Conservation (phyloP, 108 stramenopile species). For the Discostella stelligeroides region DNA sequence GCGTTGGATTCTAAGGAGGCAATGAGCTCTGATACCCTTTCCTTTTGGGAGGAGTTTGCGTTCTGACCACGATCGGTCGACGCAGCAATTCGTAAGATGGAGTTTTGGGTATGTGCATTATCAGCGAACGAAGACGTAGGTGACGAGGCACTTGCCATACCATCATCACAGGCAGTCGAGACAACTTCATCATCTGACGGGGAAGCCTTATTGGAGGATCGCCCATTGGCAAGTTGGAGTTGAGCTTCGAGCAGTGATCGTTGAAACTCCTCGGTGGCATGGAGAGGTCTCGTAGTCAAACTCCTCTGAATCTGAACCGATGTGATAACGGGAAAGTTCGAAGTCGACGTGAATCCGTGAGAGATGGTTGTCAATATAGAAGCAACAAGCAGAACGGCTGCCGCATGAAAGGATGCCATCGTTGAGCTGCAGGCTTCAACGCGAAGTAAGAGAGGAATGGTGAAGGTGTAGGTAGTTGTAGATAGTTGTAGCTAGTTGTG, state of each 20-base stretch:
- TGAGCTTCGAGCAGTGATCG: constrained; percentile 19
- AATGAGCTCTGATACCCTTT: constrained; percentile 42
- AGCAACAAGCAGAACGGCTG: constrained; percentile 10
- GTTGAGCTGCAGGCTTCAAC: too few species aligned
- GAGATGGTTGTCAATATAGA: not conserved
- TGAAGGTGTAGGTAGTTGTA: too few species aligned
- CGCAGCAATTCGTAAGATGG: constrained; percentile 55
- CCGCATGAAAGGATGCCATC: constrained; percentile 20
- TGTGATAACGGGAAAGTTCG: not conserved
- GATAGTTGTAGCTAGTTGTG: too few species aligned
- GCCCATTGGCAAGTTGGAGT: constrained; percentile 19
- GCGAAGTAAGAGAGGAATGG: too few species aligned
- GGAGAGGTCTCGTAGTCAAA: constrained; percentile 1
- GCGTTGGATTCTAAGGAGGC: constrained; percentile 48
- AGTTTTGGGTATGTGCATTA: constrained; percentile 22
- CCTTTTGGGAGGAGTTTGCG: constrained; percentile 54
- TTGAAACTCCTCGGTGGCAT: constrained; percentile 15
- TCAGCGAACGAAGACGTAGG: not conserved
- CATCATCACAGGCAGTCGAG: not conserved
- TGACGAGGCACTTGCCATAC: not conserved
- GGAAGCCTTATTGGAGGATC: not conserved
- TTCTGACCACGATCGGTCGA: constrained; percentile 77
- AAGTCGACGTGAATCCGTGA: constrained; percentile 3
- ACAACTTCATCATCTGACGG: not conserved
- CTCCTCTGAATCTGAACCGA: too few species aligned